Evolutionary conservation across 768 basidiomycete genomes (phyloP), one percentile per base, ranked within the genome.

Genomic region (Leucocoprinus sp.): DNA sequence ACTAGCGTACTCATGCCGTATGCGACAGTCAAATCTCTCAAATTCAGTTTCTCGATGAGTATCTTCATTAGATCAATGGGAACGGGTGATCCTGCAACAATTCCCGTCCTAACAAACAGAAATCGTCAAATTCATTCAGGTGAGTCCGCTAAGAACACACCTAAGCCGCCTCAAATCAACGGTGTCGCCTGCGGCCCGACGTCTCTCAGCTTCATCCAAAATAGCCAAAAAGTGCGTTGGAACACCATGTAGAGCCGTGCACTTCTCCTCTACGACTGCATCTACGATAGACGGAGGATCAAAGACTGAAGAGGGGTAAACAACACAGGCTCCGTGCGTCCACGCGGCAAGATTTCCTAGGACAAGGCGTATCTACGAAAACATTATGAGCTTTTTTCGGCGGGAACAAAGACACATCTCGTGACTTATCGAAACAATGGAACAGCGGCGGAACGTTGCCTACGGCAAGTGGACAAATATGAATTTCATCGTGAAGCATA

Each of bases 361-460:
- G n/a, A 89, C 77, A 24, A 88, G 78, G 55, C 85, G 82, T 87
- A 55, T 60, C 29, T 38, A 37, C 19, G 24, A 50, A 35, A 8
- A 27, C 55, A 51, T 23, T 23, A 42, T 56, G 37, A 55, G 50
- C 45, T 31, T 9, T 27, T 21, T 31, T n/a, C n/a, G n/a, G n/a
- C n/a, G n/a, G n/a, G n/a, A n/a, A n/a, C n/a, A n/a, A n/a, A n/a
- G n/a, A n/a, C n/a, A n/a, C n/a, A n/a, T n/a, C n/a, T n/a, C 26
- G 22, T 4, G 23, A 85, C 85, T 82, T 64, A 86, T 88, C 88
- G 75, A 90, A 90, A 57, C 88, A 91, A 59, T 92, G 88, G 59
- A 90, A 92, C 1, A 90, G 62, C 0, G 88, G 88, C 2, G 88
- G 88, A 1, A 80, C 80, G 51, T 91, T 90, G 70, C 84, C 85